Base-by-base conservation (phyloP, 306 rosid genomes). In the Pueraria montana region DNA sequence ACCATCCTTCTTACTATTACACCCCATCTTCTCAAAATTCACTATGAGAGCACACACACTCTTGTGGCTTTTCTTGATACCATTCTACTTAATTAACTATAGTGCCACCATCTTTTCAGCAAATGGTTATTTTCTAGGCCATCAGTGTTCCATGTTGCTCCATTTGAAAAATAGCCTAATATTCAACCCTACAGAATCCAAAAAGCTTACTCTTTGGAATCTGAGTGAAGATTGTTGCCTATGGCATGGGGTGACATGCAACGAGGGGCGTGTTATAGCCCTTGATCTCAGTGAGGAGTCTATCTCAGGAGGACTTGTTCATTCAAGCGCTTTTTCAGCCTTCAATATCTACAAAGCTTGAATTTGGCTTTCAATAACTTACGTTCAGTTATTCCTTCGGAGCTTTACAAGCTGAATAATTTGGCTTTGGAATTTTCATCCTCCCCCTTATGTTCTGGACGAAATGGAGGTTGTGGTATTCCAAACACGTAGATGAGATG, bases 171-270 rank as follows among this genome's bases (percentile, higher is more conserved):
- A 32, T n/a, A 4, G 0, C 62, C 86, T 91, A 27, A 2, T 0
- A 1, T 85, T 73, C 8, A 0, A 27, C 16, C 0, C 49, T 23
- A 0, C 21, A 0, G 0, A 0, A 0, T 87, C 92, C 10, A 11
- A 2, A 13, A 86, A 88, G 11, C 45, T 88, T 0, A 55, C 2
- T 43, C 17, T 0, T 1, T 87, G 89, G 92, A 80, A 78, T 46
- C 67, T 52, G 24, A 85, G 40, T 45, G 23, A 14, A 1, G 82
- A 84, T 83, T 88, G 87, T 32, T 87, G 89, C 74, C 18, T 45
- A 3, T 90, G 97, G 97, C 34, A 8, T 0, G 97, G 93, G 4
- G 89, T 92, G 1, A 32, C 69, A 26, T 91, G 89, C 77, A 59
- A 23, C 11, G 17, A 83, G 16, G 89, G 80, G 18, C 21, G 1